Base-by-base conservation (phyloP, 345 rosid genomes). In the Eutrema yunnanense region DNA sequence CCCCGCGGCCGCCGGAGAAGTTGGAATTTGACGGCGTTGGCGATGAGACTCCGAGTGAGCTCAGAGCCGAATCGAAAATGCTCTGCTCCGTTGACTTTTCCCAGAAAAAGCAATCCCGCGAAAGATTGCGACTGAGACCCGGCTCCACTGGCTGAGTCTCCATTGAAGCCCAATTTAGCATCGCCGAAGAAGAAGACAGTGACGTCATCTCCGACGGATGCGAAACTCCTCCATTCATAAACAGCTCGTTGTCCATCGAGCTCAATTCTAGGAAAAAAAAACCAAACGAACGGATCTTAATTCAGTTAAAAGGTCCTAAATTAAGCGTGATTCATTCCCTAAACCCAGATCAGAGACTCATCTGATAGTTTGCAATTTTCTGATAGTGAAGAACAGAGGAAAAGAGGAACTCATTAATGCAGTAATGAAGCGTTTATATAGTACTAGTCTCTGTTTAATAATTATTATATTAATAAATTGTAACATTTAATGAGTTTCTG, bases 11-110 rank as follows among this genome's bases (percentile, higher is more conserved):
- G n/a, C 62, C 74, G 73, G 90, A 78, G 5, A 83, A 42, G 79
- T 81, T 82, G 30, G 88, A 84, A 55, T 76, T 79, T 12, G 91
- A 84, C 3, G 88, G 92, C 1, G 81, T 82, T 2, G 92, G 96
- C 0, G 96, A 86, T n/a, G 96, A 88, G 42, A 84, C n/a, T n/a
- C n/a, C 95, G 71, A 85, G 82, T 16, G 98, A 86, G 80, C 87
- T 86, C 50, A 84, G 64, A 8, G 92, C 86, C 0, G 97, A 88
- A 42, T 86, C 92, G 46, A 87, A 86, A n/a, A 78, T 65, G 46
- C 77, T 62, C 53, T 80, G 88, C 56, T 84, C 85, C 78, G 83
- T 77, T 79, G 87, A 82, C 76, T 83, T 86, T 78, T 84, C 90
- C 83, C 82, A 80, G 41, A 63, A 80, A 33, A 79, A 67, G 37